A percentile compares a stretch with the other conserved stretches of the same genome.
These are phyloP conservation scores for Rhynchosporium agropyri DNA, from an alignment of 2,329 filamentous ascomycete species.

Conservation along the genomic window DNA sequence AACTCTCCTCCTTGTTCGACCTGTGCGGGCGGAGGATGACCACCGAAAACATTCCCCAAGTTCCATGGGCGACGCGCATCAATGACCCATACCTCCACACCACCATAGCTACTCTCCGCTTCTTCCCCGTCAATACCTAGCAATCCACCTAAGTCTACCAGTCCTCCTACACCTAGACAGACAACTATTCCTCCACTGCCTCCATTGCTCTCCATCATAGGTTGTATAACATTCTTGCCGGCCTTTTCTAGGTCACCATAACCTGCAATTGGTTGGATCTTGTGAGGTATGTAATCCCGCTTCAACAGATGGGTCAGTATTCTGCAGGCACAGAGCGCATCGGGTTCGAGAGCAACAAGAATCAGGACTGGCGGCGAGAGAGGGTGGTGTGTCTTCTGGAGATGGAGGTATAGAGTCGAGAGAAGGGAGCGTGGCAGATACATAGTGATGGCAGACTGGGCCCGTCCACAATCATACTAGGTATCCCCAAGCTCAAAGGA, in stretches of 20 bases:
- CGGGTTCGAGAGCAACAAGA: constrained; percentile 90
- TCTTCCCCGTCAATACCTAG: constrained; percentile 73
- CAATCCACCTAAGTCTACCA: constrained; percentile 82
- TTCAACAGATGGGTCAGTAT: constrained; percentile 93
- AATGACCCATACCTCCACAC: constrained; percentile 94
- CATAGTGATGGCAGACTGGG: constrained; percentile 56
- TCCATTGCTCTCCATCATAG: constrained; percentile 83
- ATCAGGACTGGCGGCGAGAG: constrained; percentile 88
- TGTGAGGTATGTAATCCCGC: constrained; percentile 96
- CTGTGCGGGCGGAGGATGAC: constrained; percentile 56
- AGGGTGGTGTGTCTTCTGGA: constrained; percentile 84
- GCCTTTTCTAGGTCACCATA: constrained; percentile 86
- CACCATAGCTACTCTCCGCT: constrained; percentile 68
- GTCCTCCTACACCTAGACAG: constrained; percentile 88
- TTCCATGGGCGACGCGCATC: constrained; percentile 95
- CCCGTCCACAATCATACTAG: constrained; percentile 12
- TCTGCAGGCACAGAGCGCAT: constrained; percentile 92
- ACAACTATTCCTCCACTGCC: constrained; percentile 88
- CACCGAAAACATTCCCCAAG: constrained; percentile 87
- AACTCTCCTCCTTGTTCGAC: constrained; percentile 48
- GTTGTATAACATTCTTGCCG: constrained; percentile 76
- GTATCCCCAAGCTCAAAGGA: background rate
- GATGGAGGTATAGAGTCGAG: constrained; percentile 87
- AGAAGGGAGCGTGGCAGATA: constrained; percentile 91
- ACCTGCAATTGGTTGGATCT: constrained; percentile 91